A percentile compares a stretch with the other conserved stretches of the same genome.
Conservation (phyloP, 495 filamentous ascomycete genomes). For the Bacidia rubella region DNA sequence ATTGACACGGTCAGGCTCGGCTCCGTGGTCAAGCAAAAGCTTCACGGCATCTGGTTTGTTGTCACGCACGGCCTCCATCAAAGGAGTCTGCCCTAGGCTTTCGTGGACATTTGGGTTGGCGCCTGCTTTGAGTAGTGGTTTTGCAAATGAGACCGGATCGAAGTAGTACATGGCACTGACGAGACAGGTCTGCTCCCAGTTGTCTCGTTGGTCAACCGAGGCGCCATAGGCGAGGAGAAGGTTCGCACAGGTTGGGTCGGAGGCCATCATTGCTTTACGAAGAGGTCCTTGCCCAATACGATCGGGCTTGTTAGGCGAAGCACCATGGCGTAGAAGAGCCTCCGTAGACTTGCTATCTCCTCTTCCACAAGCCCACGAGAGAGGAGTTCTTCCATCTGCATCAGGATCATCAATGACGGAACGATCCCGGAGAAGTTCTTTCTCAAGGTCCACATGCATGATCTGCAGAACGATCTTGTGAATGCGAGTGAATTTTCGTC, state of each 20-base stretch:
- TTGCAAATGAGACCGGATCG: not conserved
- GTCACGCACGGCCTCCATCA: not conserved
- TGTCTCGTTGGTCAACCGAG: not conserved
- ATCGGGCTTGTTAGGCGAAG: conserved; percentile 7
- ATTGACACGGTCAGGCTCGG: not conserved
- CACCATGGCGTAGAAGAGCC: conserved; percentile 12
- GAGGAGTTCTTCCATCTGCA: conserved; percentile 9
- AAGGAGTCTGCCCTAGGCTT: not conserved
- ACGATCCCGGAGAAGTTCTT: conserved; percentile 4
- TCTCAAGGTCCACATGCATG: not conserved
- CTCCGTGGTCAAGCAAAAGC: not conserved
- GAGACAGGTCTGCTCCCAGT: not conserved
- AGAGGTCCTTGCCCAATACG: not conserved
- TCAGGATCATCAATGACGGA: conserved; percentile 8
- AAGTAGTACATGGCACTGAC: not conserved
- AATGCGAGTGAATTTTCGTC: conserved; percentile 7
- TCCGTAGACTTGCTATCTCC: conserved; percentile 6
- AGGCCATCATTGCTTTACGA: not conserved
- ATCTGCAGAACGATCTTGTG: conserved; percentile 10
- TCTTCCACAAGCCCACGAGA: conserved; percentile 12
- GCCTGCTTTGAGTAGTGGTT: not conserved
- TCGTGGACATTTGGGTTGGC: not conserved
- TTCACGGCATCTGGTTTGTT: not conserved
- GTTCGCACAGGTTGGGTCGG: not conserved
- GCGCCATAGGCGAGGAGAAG: not conserved